Conservation (phyloP, 257 asterid genomes). For the Solanum neorickii region DNA sequence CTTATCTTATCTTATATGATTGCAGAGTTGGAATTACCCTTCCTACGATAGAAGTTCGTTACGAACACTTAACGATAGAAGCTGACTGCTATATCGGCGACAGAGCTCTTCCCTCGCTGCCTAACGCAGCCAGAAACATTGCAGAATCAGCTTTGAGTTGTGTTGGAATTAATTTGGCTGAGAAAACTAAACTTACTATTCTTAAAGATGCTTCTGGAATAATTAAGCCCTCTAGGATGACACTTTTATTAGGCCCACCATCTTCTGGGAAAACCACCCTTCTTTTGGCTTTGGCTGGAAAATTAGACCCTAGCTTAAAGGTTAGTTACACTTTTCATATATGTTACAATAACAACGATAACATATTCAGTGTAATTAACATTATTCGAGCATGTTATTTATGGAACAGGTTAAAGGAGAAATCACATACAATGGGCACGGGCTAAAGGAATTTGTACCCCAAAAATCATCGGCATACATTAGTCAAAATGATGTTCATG, state of each 20-base stretch:
- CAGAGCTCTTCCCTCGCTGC: slow-evolving; percentile 59
- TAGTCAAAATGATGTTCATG: slow-evolving; percentile 91
- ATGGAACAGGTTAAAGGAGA: slow-evolving; percentile 55
- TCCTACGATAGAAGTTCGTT: slow-evolving; percentile 54
- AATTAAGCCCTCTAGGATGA: slow-evolving; percentile 66
- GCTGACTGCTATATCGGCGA: slow-evolving; percentile 49
- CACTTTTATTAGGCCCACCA: slow-evolving; percentile 60
- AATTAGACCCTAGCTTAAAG: slow-evolving; percentile 34
- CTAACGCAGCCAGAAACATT: slow-evolving; percentile 34
- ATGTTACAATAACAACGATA: not conserved
- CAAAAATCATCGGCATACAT: slow-evolving; percentile 89
- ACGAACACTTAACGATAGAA: slow-evolving; percentile 34
- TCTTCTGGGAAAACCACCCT: slow-evolving; percentile 64
- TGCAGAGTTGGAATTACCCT: slow-evolving; percentile 48
- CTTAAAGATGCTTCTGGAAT: slow-evolving; percentile 50
- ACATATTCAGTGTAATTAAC: not conserved
- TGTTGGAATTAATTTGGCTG: slow-evolving; percentile 33
- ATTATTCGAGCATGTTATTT: not conserved
- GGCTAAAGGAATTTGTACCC: slow-evolving; percentile 63
- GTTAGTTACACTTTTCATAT: slow-evolving; percentile 8
- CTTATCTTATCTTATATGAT: not conserved
- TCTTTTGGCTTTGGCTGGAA: slow-evolving; percentile 51
- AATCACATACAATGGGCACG: slow-evolving; percentile 74
- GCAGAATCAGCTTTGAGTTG: slow-evolving; percentile 26
- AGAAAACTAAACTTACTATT: slow-evolving; percentile 30